phyloP scores from a whole-genome alignment of 768 basidiomycete genomes.

The Russula griseocarnosa region DNA sequence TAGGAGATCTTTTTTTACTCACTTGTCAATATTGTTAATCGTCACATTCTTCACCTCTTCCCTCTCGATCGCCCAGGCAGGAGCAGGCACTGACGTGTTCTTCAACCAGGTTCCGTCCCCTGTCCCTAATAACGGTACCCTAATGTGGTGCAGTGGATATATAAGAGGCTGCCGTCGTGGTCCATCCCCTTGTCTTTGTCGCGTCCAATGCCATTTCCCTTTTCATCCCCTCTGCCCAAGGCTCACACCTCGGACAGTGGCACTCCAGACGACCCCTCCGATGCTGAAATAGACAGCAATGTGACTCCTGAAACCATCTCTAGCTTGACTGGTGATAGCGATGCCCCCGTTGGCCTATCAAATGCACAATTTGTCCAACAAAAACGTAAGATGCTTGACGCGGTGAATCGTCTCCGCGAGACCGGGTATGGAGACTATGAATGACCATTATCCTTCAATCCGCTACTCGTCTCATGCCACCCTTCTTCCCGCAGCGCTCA shows the following conservation, averaged over 20 bases:
- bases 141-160: no score
- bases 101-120: no score
- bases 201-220: not conserved
- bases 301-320: not conserved
- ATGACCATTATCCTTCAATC: no score
- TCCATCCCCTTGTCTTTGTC: no score
- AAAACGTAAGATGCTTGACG: constrained; percentile 52
- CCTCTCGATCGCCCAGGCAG: no score
- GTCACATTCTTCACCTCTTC: no score
- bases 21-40: no score
- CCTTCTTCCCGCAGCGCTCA: constrained; percentile 46
- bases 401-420: constrained; percentile 55
- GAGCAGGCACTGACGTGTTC: no score
- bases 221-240: not conserved
- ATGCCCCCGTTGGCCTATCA: constrained; percentile 48
- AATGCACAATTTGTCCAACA: constrained; percentile 41
- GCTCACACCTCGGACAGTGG: not conserved
- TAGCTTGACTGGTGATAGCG: not conserved
- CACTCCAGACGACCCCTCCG: no score
- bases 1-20: no score
- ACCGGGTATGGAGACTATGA: constrained; percentile 46
- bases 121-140: no score
- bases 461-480: constrained; percentile 6
- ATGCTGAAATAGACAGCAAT: not conserved
- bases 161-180: no score